A percentile compares a stretch with the other conserved stretches of the same genome.
phyloP scores from a whole-genome alignment of 441 rosid species.

The Populus hybrid region DNA sequence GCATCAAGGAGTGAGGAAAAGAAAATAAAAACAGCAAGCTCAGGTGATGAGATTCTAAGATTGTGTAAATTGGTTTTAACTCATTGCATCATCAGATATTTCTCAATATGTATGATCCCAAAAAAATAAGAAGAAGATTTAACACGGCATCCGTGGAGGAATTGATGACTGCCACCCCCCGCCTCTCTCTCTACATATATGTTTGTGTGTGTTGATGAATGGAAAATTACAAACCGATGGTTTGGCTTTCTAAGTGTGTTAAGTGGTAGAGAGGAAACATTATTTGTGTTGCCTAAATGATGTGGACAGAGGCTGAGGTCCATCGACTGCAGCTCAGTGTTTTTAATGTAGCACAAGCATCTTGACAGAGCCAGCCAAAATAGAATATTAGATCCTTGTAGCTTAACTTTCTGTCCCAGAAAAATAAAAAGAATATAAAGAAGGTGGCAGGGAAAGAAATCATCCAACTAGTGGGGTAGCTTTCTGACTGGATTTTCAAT shows the following conservation, averaged over 20 bases:
- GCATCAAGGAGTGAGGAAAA: slow-evolving; percentile 67
- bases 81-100: neutral
- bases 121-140: neutral
- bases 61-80: slow-evolving; percentile 8
- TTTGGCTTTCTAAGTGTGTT: neutral
- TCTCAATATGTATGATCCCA: neutral
- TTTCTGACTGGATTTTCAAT: neutral
- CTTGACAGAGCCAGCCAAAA: neutral
- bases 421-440: too few species aligned
- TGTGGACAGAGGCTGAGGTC: too few species aligned
- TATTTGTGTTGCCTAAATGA: neutral
- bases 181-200: neutral
- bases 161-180: neutral
- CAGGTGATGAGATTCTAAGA: slow-evolving; percentile 44
- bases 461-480: neutral
- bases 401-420: neutral
- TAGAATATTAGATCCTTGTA: neutral
- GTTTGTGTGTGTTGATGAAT: neutral
- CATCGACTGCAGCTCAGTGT: too few species aligned
- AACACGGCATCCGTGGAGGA: neutral
- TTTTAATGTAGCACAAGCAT: too few species aligned
- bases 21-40: slow-evolving; percentile 57
- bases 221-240: neutral
- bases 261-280: neutral
- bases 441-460: neutral